Percentiles rank a stretch among this genome's conserved stretches.
These are phyloP conservation scores for Aaosphaeria arxii DNA, from an alignment of 2,329 filamentous ascomycete species.

Conservation along the genomic window DNA sequence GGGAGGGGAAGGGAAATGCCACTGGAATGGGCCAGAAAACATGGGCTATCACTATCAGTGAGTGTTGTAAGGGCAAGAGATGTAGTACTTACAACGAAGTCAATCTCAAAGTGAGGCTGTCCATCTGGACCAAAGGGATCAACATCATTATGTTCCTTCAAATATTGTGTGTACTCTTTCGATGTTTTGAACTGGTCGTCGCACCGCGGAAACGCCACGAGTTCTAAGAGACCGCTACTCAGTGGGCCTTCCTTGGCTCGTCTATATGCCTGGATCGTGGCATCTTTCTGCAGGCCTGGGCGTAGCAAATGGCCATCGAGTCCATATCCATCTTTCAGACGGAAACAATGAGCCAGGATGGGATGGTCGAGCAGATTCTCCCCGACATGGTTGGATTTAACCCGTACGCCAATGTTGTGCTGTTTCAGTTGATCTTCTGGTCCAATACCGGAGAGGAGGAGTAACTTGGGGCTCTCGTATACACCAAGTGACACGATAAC, in stretches of 20 bases:
- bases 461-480: conserved; percentile 60
- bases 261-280: conserved; percentile 34
- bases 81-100: conserved; percentile 50
- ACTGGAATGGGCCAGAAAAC: conserved; percentile 54
- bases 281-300: conserved; percentile 30
- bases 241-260: conserved; percentile 42
- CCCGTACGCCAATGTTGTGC: conserved; percentile 49
- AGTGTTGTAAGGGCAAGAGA: background rate
- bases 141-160: conserved; percentile 39
- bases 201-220: conserved; percentile 58
- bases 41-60: conserved; percentile 32
- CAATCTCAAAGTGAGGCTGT: conserved; percentile 34
- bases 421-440: conserved; percentile 49
- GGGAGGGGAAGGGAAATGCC: conserved; percentile 44
- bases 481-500: conserved; percentile 41
- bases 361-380: conserved; percentile 59
- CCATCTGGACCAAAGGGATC: conserved; percentile 24
- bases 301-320: conserved; percentile 46
- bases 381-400: conserved; percentile 60
- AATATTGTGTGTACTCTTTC: conserved; percentile 46
- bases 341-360: conserved; percentile 23
- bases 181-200: conserved; percentile 53
- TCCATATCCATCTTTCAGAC: conserved; percentile 49
- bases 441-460: conserved; percentile 61
- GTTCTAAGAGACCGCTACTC: conserved; percentile 44